These are phyloP conservation scores for Eucalyptus fibrosa DNA, from an alignment of 345 rosid genomes.

Conservation along the genomic window DNA sequence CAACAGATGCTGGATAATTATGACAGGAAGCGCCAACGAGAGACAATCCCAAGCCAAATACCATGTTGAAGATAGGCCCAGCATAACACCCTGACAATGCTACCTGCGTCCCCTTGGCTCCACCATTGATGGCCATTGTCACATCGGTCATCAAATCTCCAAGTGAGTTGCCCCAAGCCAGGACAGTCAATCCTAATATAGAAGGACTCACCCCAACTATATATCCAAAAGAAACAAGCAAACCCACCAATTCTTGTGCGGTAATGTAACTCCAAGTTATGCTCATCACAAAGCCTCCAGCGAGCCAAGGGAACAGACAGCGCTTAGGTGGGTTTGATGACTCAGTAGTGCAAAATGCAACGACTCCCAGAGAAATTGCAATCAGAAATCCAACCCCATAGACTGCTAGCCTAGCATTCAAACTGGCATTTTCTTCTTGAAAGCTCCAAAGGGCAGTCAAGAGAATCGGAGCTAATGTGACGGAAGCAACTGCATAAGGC, in stretches of 20 bases:
- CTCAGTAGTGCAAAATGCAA: conserved; percentile 38
- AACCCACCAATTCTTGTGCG: conserved; percentile 76
- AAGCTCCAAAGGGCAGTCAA: conserved; percentile 38
- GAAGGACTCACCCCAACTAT: conserved; percentile 54
- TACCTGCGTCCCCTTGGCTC: conserved; percentile 57
- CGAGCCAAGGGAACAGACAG: conserved; percentile 59
- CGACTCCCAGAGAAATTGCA: conserved; percentile 40
- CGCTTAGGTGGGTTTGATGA: conserved; percentile 47
- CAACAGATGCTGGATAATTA: conserved; percentile 33
- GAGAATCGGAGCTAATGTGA: conserved; percentile 56
- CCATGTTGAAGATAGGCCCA: conserved; percentile 71
- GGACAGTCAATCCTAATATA: conserved; percentile 66
- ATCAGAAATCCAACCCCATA: conserved; percentile 28
- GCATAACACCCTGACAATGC: conserved; percentile 88
- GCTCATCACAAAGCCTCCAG: conserved; percentile 86
- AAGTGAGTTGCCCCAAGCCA: conserved; percentile 93
- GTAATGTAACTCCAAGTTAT: conserved; percentile 72
- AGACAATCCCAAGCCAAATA: conserved; percentile 70
- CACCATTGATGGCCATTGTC: conserved; percentile 60
- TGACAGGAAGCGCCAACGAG: conserved; percentile 45
- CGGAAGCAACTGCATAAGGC: conserved; percentile 53
- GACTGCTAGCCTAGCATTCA: conserved; percentile 5
- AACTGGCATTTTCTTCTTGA: conserved; percentile 2
- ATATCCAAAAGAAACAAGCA: conserved; percentile 59
- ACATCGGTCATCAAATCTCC: conserved; percentile 73